Conservation (phyloP, 2,329 filamentous ascomycete species). For the Aspergillus ustus region DNA sequence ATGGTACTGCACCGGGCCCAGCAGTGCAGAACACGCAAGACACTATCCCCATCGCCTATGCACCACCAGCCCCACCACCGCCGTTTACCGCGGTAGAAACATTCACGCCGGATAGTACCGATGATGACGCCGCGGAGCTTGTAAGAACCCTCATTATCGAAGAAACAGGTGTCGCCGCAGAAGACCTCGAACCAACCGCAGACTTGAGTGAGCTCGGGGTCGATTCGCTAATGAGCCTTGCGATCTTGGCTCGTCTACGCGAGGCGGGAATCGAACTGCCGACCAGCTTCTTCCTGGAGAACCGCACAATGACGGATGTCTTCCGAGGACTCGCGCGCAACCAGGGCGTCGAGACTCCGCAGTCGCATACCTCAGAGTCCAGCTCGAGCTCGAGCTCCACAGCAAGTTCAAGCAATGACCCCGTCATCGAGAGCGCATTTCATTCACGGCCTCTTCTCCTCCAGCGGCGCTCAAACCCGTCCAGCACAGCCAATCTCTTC, state of each 20-base stretch:
- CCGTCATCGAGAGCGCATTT: no score
- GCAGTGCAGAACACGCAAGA: no score
- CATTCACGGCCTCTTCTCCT: no score
- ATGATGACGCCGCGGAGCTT: background rate
- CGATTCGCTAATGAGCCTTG: background rate
- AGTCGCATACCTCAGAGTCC: no score
- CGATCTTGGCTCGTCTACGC: background rate
- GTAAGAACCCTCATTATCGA: background rate
- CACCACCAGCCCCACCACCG: background rate
- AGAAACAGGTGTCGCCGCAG: background rate
- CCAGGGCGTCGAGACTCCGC: no score
- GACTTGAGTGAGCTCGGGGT: background rate
- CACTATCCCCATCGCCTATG: no score
- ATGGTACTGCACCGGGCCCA: background rate
- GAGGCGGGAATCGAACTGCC: background rate
- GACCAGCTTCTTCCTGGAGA: background rate
- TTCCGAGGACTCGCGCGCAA: no score
- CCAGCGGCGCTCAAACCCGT: no score
- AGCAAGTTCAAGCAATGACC: no score
- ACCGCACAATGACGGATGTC: background rate
- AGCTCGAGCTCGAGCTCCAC: no score
- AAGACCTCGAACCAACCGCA: background rate
- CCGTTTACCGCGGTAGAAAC: background rate
- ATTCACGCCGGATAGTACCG: background rate
- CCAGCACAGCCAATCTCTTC: constrained; percentile 31